These are phyloP conservation scores for Zangia roseola DNA, from an alignment of 768 basidiomycete species.

Conservation along the genomic window DNA sequence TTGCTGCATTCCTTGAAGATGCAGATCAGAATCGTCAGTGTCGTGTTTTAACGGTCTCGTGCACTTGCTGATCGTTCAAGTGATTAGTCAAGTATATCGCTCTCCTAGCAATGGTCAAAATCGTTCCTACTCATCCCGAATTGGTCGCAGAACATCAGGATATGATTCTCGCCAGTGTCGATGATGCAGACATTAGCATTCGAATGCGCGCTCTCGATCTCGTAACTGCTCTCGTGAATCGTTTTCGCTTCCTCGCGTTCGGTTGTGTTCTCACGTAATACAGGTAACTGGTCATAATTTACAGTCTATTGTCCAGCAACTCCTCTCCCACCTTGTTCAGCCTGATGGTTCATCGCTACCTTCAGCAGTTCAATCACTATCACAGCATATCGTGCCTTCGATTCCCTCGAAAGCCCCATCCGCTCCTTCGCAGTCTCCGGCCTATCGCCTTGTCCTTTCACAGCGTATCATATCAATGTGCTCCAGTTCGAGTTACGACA, in stretches of 20 bases:
- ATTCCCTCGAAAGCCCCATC: conserved; percentile 38
- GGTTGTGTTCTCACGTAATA: neutral
- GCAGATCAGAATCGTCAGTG: conserved; percentile 91
- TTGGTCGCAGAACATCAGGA: conserved; percentile 91
- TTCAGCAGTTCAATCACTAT: conserved; percentile 52
- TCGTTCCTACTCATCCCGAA: conserved; percentile 88
- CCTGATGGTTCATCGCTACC: conserved; percentile 52
- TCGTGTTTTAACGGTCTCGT: conserved; percentile 11
- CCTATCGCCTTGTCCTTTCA: conserved; percentile 83
- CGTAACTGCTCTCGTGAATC: conserved; percentile 83
- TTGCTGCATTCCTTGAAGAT: conserved; percentile 89
- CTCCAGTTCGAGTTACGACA: conserved; percentile 79
- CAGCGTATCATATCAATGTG: conserved; percentile 86
- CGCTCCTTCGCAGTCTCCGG: conserved; percentile 68
- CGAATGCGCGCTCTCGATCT: conserved; percentile 95
- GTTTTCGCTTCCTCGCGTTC: neutral
- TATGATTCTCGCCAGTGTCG: conserved; percentile 84
- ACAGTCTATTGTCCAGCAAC: conserved; percentile 86
- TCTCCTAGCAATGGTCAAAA: conserved; percentile 91
- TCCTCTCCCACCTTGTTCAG: conserved; percentile 81
- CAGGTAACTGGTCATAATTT: conserved; percentile 84
- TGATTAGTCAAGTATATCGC: conserved; percentile 95
- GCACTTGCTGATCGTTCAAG: conserved; percentile 16
- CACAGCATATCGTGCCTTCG: conserved; percentile 50
- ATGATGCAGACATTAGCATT: conserved; percentile 93